Base-by-base conservation (phyloP, 768 basidiomycete species). In the Rickenella mellea region DNA sequence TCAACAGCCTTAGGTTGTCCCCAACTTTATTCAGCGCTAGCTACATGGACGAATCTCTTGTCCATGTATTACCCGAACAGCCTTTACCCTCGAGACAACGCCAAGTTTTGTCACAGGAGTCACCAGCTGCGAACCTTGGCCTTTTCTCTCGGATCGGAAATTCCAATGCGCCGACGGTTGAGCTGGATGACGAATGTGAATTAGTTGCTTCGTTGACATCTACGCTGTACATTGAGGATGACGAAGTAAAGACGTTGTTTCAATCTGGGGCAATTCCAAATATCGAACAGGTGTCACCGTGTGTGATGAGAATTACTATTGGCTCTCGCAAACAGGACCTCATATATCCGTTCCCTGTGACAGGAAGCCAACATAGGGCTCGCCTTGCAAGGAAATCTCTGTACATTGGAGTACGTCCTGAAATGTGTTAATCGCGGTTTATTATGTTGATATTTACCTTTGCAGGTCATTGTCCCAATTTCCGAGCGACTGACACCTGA, bases 331-430 rank as follows among this genome's bases (percentile, higher is more conserved):
- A 43, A 4, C 51, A 64, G 39, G 37, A 42, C 25, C 43, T 75
- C 6, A 6, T 36, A 1, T 75, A 65, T 32, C 74, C 73, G 0
- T 66, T 71, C 33, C 71, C 71, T 8, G 55, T 78, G 8, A 50
- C 65, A 25, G 59, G 61, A 4, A 45, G 49, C 15, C 57, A 59
- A 11, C 40, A 54, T 2, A 73, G 62, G 48, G 49, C 68, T 7
- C 65, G 73, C 4, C 49, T 78, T 25, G 77, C 78, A 6, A 64
- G 77, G 28, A 76, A 72, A 47, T 79, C 75, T 1, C 62, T 54
- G 20, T 80, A 73, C 43, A 56, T 78, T 4, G 65, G 60, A 53
- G 62, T 61, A 20, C 2, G 54, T 45, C 4, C 22, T 39, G 15
- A n/a, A 29, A 27, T 42, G 1, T 14, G 31, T 5, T 48, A 41